Evolutionary conservation across 148 eudicot genomes (phyloP), one percentile per base, ranked within the genome.

Genomic region (Cornus suecica): DNA sequence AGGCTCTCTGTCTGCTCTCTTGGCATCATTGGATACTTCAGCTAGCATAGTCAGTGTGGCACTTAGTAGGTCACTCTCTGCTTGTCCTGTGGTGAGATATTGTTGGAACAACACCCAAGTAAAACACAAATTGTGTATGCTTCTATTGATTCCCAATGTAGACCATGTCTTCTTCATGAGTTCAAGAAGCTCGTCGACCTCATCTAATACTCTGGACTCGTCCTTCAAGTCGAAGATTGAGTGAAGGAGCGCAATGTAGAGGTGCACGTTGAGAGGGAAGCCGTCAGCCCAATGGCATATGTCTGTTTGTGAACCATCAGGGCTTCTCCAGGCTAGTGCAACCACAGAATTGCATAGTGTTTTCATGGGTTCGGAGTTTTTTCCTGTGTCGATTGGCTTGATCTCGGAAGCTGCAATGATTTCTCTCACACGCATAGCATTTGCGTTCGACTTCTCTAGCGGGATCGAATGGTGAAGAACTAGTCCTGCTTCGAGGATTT

Each of bases 231-330:
- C 99, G 23, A 95, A 95, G 4, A 92, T 73, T 1, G 99, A 82
- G 10, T 81, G 86, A 27, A 95, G 88, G 0, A 95, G 83, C 18
- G 90, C 79, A 10, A 81, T 81, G 52, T 95, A 95, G 75, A 93
- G 69, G 82, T 90, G 90, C 26, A 91, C 48, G 79, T 95, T 95
- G 34, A 95, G 82, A 13, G 99, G 97, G 78, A 79, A 80, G 0
- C 99, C 99, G 31, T 95, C 99, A 1, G 97, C 97, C 99, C 99
- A 92, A 42, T 92, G 97, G 69, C 92, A 90, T 0, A 86, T 85
- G 56, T 90, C 90, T 0, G 89, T 84, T n/a, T 85, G 75, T 24
- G 84, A 82, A 24, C 84, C 86, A 9, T 83, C 86, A 0, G 87
- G 81, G 66, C 84, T 84, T 16, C 97, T 87, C 90, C 94, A 91